Evolutionary conservation across 176 grass and related monocot species (phyloP).

Genomic region (Triticum urartu): DNA sequence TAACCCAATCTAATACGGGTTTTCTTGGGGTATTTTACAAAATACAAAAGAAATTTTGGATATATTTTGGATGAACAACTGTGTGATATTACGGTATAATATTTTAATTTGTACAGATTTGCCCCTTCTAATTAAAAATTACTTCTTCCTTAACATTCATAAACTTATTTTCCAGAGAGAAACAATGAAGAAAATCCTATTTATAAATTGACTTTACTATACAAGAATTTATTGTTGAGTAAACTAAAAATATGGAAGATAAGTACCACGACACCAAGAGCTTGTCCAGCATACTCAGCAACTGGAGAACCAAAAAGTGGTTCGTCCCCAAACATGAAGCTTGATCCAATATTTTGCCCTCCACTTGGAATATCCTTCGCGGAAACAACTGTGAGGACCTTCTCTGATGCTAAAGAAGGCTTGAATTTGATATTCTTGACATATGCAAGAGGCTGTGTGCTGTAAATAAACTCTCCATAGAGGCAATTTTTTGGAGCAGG

Average conservation of each 20-base stretch:
- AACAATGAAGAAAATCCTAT: not conserved
- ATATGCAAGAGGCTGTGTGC: slow-evolving; percentile 58
- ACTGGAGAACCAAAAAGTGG: slow-evolving; percentile 65
- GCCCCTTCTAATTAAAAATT: not conserved
- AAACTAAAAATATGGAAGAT: not conserved
- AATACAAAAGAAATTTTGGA: not conserved
- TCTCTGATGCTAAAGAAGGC: slow-evolving; percentile 58
- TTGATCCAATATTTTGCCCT: slow-evolving; percentile 63
- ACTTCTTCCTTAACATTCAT: not conserved
- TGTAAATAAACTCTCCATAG: slow-evolving; percentile 81
- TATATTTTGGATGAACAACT: not conserved
- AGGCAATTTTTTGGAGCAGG: slow-evolving; percentile 68
- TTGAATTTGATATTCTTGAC: slow-evolving; percentile 65
- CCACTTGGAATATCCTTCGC: slow-evolving; percentile 71
- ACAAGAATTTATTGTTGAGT: not conserved
- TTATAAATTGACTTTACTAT: not conserved
- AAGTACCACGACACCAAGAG: slow-evolving; percentile 35
- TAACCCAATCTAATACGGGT: not conserved
- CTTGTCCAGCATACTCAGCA: slow-evolving; percentile 60
- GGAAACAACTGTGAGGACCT: slow-evolving; percentile 52
- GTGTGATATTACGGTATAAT: not conserved
- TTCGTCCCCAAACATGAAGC: slow-evolving; percentile 53
- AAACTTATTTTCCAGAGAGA: not conserved
- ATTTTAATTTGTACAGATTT: not conserved
- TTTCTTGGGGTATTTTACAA: not conserved